These are phyloP conservation scores for Lachancea thermotolerans DNA, from an alignment of 805 yeast genomes.

Conservation along the genomic window DNA sequence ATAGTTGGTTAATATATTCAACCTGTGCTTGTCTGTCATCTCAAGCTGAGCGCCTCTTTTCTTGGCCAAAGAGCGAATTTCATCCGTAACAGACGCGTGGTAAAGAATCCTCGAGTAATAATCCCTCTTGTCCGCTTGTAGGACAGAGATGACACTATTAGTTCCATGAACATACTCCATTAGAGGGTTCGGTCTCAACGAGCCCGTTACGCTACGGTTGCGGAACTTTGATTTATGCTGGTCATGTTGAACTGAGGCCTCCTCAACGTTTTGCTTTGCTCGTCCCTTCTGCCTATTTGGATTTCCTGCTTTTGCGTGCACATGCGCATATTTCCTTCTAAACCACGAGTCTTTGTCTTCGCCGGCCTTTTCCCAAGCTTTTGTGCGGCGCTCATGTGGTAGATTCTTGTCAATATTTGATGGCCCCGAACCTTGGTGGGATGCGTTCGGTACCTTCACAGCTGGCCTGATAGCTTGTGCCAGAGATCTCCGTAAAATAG, in stretches of 20 bases:
- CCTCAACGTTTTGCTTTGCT: conserved; percentile 10
- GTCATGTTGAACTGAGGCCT: conserved; percentile 4
- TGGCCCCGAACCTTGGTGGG: conserved; percentile 1
- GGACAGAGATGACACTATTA: conserved; percentile 66
- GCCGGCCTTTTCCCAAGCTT: conserved; percentile 64
- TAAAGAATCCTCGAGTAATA: conserved; percentile 46
- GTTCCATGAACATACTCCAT: conserved; percentile 72
- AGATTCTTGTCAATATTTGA: conserved; percentile 39
- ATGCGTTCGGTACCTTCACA: conserved; percentile 10
- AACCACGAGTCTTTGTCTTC: conserved; percentile 59
- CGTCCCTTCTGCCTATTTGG: conserved; percentile 16
- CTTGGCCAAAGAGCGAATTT: conserved; percentile 43
- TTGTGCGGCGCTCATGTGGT: conserved; percentile 34
- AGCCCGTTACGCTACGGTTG: conserved; percentile 11
- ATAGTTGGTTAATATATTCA: conserved; percentile 54
- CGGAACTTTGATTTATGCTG: conserved; percentile 7
- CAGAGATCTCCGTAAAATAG: not conserved
- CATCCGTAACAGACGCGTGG: conserved; percentile 35
- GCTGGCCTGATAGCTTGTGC: conserved; percentile 8
- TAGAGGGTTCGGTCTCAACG: conserved; percentile 37
- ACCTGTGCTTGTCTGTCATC: conserved; percentile 36
- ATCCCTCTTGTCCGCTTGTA: conserved; percentile 48
- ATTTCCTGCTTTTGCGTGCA: conserved; percentile 46
- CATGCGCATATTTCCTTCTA: conserved; percentile 55
- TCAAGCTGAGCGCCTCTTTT: conserved; percentile 23